Base-by-base conservation (phyloP, 768 basidiomycete species). In the Pholiota molesta region DNA sequence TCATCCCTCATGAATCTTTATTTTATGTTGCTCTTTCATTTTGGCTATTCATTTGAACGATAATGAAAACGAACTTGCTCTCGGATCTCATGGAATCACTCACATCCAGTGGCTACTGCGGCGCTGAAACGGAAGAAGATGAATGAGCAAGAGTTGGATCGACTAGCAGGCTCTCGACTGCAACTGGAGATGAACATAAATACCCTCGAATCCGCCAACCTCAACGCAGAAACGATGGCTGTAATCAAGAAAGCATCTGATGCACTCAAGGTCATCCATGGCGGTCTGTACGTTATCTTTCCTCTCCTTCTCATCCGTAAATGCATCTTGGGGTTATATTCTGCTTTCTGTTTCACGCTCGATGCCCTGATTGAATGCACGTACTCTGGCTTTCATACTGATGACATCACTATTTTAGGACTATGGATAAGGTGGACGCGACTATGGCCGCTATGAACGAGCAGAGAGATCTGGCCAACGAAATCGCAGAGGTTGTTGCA, bases 111-210 rank as follows among this genome's bases (percentile, higher is more conserved):
- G 71, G 97, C 97, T 35, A 91, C 88, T 39, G 86, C 88, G 62
- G 97, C 97, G 13, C 81, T 99, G 62, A 90, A 92, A 68, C 88
- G 95, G 77, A 98, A 97, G 89, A 97, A 97, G 76, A 83, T 87
- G 65, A 87, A 83, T 70, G 97, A 99, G 77, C 71, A 79, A 49
- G 94, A 99, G 74, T 80, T 98, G 62, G 94, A 97, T 65, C 83
- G 90, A 68, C 79, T 99, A 66, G 85, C 87, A 52, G 93, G 92
- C 13, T 91, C 90, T 57, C 86, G 94, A 66, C 75, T 98, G 73
- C 97, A 97, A 69, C 84, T 99, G 31, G 97, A 98, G 79, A 89
- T 92, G 75, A 97, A 99, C 79, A 90, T 99, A 62, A 96, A 96
- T 77, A 97, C 97, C 19, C 85, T 99, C 49, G 97, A 99, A 75